Conservation (phyloP, 208 protist species). For the Trypanosoma brucei region DNA sequence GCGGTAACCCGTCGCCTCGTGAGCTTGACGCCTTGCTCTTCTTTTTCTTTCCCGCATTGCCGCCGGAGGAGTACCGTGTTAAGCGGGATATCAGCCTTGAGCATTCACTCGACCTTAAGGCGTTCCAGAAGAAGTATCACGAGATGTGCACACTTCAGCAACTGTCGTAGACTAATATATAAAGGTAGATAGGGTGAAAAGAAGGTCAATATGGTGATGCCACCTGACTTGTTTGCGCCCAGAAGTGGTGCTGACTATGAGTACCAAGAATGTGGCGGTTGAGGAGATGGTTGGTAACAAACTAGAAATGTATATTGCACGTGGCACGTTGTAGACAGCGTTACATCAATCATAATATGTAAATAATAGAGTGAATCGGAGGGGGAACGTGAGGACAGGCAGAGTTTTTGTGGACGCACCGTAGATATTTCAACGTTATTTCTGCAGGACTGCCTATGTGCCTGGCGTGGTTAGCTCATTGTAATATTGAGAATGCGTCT, state of each 20-base stretch:
- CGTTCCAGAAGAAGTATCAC: slow-evolving; percentile 74
- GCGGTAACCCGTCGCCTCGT: slow-evolving; percentile 36
- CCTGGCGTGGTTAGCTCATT: no score
- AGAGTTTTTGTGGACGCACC: background rate
- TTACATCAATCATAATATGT: background rate
- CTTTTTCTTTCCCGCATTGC: slow-evolving; percentile 85
- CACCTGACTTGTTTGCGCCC: no score
- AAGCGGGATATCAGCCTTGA: slow-evolving; percentile 44
- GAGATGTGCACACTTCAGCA: slow-evolving; percentile 42
- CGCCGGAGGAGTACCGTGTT: slow-evolving; percentile 48
- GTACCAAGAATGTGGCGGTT: no score
- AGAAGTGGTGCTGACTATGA: no score
- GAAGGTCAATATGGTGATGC: no score
- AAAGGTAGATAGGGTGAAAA: background rate
- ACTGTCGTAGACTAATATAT: background rate
- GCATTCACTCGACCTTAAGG: slow-evolving; percentile 54
- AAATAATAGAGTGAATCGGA: background rate
- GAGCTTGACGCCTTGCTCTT: slow-evolving; percentile 68
- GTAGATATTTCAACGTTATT: background rate
- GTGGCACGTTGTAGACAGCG: background rate
- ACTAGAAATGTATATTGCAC: background rate
- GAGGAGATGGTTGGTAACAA: background rate
- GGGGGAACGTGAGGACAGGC: background rate
- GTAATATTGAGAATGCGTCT: no score
- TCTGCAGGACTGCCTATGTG: background rate